Base-by-base conservation (phyloP, 257 asterid genomes). In the Gentiana macrophylla region DNA sequence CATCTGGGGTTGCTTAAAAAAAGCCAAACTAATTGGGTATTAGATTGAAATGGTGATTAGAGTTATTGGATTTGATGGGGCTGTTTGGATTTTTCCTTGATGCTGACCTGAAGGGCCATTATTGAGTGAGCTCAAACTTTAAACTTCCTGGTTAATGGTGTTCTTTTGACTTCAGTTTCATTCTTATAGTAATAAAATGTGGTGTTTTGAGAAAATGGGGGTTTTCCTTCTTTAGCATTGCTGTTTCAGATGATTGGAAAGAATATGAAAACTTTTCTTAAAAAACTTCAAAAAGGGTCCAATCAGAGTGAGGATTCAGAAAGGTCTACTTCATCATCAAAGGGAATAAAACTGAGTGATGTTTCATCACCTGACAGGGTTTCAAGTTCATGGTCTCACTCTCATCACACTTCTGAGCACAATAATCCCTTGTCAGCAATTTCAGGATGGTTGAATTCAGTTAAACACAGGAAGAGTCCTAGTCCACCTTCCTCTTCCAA, bases 371-470 rank as follows among this genome's bases (percentile, higher is more conserved):
- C 72, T 45, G 86, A 73, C 10, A 73, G 67, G 79, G 36, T 70
- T 60, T 67, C 83, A 35, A 66, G 76, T 58, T 77, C 83, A 6
- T 82, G 75, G 75, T 69, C 73, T 50, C 66, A 57, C 47, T 69
- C 73, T 50, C 66, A 57, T 51, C 70, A 65, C n/a, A 62, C 62
- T 49, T 59, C 96, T 35, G 97, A 90, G 62, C 65, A 77, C 52
- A 70, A 70, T 52, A 84, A 82, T 53, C 79, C 96, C 52, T 81
- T 86, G 76, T 78, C 95, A 35, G 60, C 86, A 62, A 82, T 91
- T 57, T 88, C 96, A 1, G 98, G 98, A 45, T 91, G 98, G 98
- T 72, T 91, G 69, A 91, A 78, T 73, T 82, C 95, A 53, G 96
- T 87, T 47, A 69, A 84, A 12, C 71, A 79, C 60, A 80, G 84